Evolutionary conservation across 164 flowering plant species (phyloP).

Genomic region (Chimonanthus praecox): DNA sequence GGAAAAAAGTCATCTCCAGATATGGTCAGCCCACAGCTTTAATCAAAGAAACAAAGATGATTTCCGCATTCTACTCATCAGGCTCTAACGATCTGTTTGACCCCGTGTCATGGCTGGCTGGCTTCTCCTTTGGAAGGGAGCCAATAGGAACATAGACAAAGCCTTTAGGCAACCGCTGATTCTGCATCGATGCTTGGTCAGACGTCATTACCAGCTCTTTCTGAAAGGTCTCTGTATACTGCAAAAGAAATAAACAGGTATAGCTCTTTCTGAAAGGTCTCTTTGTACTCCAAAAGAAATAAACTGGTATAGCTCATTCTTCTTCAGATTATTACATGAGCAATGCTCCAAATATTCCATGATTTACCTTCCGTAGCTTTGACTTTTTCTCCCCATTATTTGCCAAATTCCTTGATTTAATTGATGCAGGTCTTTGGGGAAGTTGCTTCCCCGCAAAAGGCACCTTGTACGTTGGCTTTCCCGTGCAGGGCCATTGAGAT

Average conservation of each 20-base stretch:
- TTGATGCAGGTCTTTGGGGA: constrained; percentile 43
- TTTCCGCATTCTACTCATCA: constrained; percentile 31
- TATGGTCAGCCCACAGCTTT: constrained; percentile 9
- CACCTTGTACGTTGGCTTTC: constrained; percentile 34
- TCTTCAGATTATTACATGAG: not conserved
- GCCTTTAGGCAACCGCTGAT: constrained; percentile 76
- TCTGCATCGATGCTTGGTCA: constrained; percentile 79
- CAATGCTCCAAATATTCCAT: not conserved
- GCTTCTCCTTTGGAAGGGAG: constrained; percentile 61
- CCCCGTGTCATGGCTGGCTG: constrained; percentile 23
- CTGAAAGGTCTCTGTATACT: constrained; percentile 68
- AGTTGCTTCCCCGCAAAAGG: constrained; percentile 71
- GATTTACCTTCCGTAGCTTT: constrained; percentile 52
- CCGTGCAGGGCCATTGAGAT: constrained; percentile 34
- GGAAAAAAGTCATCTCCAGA: constrained; percentile 9
- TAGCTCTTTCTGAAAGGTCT: not conserved
- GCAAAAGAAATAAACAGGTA: constrained; percentile 10
- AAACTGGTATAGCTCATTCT: not conserved
- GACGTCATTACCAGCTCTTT: constrained; percentile 88
- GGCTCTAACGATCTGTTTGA: constrained; percentile 34
- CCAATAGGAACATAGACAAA: constrained; percentile 76
- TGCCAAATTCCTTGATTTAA: constrained; percentile 25
- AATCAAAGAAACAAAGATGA: constrained; percentile 3
- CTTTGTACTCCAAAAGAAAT: not conserved
- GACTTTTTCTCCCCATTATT: constrained; percentile 42